These are phyloP conservation scores for Vaccinium corymbosum DNA, from an alignment of 148 eudicot species.

Conservation along the genomic window DNA sequence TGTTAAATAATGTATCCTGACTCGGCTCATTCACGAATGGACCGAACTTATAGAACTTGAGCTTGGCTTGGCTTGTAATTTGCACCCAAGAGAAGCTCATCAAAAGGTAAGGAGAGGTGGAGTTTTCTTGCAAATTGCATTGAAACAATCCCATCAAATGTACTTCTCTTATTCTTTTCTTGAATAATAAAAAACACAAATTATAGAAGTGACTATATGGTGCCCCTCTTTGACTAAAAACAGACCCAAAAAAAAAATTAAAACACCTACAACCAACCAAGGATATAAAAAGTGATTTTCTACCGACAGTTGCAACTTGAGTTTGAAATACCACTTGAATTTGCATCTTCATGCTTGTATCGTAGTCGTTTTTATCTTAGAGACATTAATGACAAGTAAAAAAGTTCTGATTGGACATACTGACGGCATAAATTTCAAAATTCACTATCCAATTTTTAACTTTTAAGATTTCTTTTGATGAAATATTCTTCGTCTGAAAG, in stretches of 20 bases:
- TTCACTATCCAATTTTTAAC: too few relatives aligned
- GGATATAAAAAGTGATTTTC: neutral
- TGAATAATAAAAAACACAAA: neutral
- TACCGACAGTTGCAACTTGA: neutral
- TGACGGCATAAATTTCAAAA: neutral
- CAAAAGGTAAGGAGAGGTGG: neutral
- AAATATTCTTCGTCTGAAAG: too few relatives aligned
- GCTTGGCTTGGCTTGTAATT: too few relatives aligned
- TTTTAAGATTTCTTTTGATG: too few relatives aligned
- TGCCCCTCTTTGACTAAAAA: neutral
- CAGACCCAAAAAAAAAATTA: neutral
- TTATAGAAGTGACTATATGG: neutral
- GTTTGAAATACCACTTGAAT: neutral
- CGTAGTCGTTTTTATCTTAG: neutral
- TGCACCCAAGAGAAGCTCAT: neutral
- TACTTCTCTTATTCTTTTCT: neutral
- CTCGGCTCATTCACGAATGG: too few relatives aligned
- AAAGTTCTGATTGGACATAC: neutral
- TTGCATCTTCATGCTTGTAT: neutral
- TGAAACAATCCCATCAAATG: constrained; percentile 2
- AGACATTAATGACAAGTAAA: neutral
- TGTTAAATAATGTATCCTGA: too few relatives aligned
- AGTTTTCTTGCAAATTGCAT: neutral
- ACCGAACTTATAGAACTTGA: too few relatives aligned
- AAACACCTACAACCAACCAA: neutral